phyloP scores from a whole-genome alignment of 140 eudicot species.

The Artemisia princeps region DNA sequence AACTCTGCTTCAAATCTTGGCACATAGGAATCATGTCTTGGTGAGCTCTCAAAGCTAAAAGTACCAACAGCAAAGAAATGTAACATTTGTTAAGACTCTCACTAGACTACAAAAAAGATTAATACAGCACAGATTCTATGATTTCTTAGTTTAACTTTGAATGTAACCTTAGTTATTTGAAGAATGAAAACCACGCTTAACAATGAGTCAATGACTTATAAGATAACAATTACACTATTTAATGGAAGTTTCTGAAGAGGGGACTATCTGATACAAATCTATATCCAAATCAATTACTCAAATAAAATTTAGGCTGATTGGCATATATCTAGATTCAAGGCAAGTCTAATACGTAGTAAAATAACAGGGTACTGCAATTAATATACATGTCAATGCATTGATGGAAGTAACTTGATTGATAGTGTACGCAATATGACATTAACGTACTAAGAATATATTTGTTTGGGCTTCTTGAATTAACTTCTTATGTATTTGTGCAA shows the following conservation, averaged over 20 bases:
- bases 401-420: neutral
- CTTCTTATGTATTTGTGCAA: neutral
- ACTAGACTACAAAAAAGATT: neutral
- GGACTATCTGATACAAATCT: conserved; percentile 6
- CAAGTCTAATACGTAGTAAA: too few relatives aligned
- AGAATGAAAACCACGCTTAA: neutral
- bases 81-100: conserved; percentile 11
- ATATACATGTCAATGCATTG: neutral
- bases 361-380: neutral
- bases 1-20: conserved; percentile 95
- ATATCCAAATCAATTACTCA: neutral
- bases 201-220: neutral
- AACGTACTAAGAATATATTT: neutral
- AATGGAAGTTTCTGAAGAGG: neutral
- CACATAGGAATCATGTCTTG: conserved; percentile 86
- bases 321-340: neutral
- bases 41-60: conserved; percentile 79
- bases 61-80: conserved; percentile 13
- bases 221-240: too few relatives aligned
- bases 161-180: neutral
- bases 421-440: neutral
- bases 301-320: neutral
- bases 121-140: too few relatives aligned
- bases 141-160: neutral
- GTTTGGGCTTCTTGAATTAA: neutral